phyloP scores from a whole-genome alignment of 805 yeast species.

The Lipomyces spencermartinsiae region DNA sequence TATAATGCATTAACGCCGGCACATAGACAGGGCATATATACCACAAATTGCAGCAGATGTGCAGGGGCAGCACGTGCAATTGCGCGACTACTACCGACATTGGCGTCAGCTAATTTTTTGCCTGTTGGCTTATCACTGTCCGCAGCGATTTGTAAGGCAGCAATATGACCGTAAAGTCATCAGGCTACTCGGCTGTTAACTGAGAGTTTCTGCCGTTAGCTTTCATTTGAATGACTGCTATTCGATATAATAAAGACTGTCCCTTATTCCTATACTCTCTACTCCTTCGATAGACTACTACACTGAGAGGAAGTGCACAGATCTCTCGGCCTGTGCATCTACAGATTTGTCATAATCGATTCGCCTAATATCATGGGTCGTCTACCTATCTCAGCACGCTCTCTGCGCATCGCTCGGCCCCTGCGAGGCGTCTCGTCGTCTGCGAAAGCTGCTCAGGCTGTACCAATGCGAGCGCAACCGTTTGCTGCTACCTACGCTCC shows the following conservation, averaged over 20 bases:
- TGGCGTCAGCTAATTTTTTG: constrained; percentile 14
- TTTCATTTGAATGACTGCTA: neutral
- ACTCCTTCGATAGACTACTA: neutral
- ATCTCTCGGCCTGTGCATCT: neutral
- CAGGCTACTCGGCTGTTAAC: neutral
- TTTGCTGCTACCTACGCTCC: constrained; percentile 5
- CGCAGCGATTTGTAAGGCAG: neutral
- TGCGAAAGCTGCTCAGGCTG: constrained; percentile 23
- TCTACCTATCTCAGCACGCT: constrained; percentile 10
- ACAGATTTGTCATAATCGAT: neutral
- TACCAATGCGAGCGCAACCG: constrained; percentile 2
- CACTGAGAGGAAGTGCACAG: neutral
- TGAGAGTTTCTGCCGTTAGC: neutral
- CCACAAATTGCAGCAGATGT: neutral
- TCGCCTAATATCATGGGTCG: constrained; percentile 5
- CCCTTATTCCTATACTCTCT: neutral
- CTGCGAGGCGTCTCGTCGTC: constrained; percentile 19
- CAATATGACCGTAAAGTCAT: no score
- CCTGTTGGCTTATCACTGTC: neutral
- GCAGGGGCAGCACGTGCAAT: constrained; percentile 27
- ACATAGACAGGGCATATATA: neutral
- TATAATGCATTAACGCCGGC: neutral
- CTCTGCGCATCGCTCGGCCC: neutral
- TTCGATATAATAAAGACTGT: neutral
- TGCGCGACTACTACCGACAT: constrained; percentile 16